Percentiles rank a stretch among this genome's conserved stretches.
Conservation (phyloP, 805 yeast species). For the Tetrapisispora iriomotensis region DNA sequence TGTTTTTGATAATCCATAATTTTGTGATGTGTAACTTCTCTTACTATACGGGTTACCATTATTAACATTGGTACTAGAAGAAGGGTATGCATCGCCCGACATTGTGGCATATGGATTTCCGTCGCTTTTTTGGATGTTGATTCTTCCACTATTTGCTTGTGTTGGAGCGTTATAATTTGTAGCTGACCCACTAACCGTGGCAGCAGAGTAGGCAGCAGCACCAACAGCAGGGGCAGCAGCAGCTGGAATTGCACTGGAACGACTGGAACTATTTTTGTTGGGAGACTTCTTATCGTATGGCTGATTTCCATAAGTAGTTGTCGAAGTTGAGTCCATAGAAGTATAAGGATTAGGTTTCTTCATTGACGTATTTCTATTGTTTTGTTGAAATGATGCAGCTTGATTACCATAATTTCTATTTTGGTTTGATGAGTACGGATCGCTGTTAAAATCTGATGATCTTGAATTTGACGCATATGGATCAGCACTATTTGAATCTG, state of each 20-base stretch:
- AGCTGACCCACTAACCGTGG: background rate
- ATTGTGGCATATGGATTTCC: conserved; percentile 6
- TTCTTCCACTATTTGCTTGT: conserved; percentile 4
- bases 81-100: conserved; percentile 1
- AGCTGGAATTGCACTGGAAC: background rate
- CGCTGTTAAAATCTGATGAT: background rate
- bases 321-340: background rate
- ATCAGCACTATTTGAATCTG: background rate
- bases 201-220: too few species aligned
- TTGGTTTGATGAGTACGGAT: conserved; percentile 3
- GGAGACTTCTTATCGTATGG: background rate
- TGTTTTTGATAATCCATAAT: background rate
- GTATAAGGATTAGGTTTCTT: conserved; percentile 1
- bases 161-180: background rate
- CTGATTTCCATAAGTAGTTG: background rate
- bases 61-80: background rate
- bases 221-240: too few species aligned
- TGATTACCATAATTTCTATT: background rate
- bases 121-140: background rate
- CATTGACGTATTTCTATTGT: background rate
- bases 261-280: background rate
- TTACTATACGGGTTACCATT: conserved; percentile 2
- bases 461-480: background rate
- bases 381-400: background rate
- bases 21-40: background rate